Conservation (phyloP, 1,284 basidiomycete genomes). For the Boletus semigastroideus region DNA sequence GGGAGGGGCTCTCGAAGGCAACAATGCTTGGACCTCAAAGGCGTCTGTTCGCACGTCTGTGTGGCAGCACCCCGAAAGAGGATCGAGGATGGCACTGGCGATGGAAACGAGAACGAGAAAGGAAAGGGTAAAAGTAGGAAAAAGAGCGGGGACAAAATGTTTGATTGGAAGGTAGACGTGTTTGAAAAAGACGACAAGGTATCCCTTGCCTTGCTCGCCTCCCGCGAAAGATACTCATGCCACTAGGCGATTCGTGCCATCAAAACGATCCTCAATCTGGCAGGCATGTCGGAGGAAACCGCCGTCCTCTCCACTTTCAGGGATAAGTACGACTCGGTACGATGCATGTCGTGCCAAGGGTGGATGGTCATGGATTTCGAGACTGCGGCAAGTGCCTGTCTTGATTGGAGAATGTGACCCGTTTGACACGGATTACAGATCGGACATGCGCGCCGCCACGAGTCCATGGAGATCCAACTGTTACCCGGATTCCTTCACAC, state of each 20-base stretch:
- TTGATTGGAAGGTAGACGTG: slow-evolving; percentile 46
- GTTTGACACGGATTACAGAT: slow-evolving; percentile 37
- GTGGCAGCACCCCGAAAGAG: neutral
- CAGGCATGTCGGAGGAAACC: slow-evolving; percentile 35
- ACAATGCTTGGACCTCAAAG: slow-evolving; percentile 52
- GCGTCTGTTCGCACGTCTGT: slow-evolving; percentile 60
- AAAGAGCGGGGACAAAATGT: slow-evolving; percentile 27
- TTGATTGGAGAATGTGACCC: neutral
- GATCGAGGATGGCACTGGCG: neutral
- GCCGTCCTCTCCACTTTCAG: slow-evolving; percentile 25
- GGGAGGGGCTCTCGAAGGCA: slow-evolving; percentile 36
- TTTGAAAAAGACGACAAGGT: slow-evolving; percentile 62
- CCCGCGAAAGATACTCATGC: neutral
- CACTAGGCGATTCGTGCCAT: slow-evolving; percentile 45
- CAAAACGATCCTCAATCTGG: slow-evolving; percentile 36
- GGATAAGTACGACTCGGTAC: slow-evolving; percentile 35
- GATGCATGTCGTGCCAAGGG: slow-evolving; percentile 53
- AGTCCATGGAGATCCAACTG: slow-evolving; percentile 45
- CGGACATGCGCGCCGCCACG: slow-evolving; percentile 63
- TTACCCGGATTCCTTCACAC: slow-evolving; percentile 11
- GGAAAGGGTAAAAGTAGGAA: neutral
- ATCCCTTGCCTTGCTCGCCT: neutral
- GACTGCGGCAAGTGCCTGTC: slow-evolving; percentile 43
- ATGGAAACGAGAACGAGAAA: slow-evolving; percentile 8
- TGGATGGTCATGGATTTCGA: slow-evolving; percentile 49